Conservation (phyloP, 441 rosid genomes). For the Macaranga tanarius region DNA sequence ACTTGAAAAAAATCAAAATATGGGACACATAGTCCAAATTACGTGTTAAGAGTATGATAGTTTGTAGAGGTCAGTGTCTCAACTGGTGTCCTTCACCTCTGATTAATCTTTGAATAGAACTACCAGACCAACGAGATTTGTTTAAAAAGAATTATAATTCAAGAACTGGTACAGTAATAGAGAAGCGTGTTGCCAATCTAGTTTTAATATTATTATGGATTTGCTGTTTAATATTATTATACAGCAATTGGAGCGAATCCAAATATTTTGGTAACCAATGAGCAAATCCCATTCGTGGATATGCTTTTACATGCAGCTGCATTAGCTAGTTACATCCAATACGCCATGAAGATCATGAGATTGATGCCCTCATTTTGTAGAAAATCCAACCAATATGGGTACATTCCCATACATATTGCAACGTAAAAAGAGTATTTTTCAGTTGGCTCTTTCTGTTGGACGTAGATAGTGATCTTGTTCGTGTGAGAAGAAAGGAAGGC, state of each 20-base stretch:
- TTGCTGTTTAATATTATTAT: no score
- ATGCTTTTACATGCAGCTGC: conserved; percentile 39
- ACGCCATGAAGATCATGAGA: conserved; percentile 31
- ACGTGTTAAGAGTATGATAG: conserved; percentile 31
- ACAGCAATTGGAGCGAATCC: no score
- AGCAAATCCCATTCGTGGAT: conserved; percentile 24
- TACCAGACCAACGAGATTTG: no score
- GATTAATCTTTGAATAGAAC: no score
- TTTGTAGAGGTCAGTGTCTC: conserved; percentile 50
- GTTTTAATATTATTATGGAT: no score
- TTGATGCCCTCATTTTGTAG: conserved; percentile 31
- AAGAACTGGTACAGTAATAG: no score
- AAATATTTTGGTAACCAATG: no score
- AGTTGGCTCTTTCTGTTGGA: conserved; percentile 15
- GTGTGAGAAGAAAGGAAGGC: conserved; percentile 29
- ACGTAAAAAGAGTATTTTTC: background rate
- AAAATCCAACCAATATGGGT: conserved; percentile 10
- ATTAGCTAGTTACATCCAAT: conserved; percentile 22
- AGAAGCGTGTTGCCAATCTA: no score
- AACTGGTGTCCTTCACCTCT: conserved; percentile 35
- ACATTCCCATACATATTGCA: conserved; percentile 15
- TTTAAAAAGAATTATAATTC: no score
- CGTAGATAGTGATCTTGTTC: conserved; percentile 23
- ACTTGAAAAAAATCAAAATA: conserved; percentile 45
- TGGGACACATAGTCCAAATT: conserved; percentile 34